A percentile compares a stretch with the other conserved stretches of the same genome.
phyloP scores from a whole-genome alignment of 768 basidiomycete genomes.

The Termitomyces sp. region DNA sequence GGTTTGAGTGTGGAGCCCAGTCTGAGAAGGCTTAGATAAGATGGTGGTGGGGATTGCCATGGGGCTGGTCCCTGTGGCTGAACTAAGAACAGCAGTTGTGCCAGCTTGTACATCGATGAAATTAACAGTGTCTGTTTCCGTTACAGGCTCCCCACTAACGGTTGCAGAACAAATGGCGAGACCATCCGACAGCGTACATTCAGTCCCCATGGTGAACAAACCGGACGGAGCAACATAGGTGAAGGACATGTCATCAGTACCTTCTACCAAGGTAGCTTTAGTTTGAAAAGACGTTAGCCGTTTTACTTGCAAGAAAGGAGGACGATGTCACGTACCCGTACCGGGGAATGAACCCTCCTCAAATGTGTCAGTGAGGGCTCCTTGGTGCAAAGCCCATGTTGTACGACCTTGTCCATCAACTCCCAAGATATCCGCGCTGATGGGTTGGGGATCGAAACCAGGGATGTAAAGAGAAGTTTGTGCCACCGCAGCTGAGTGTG shows the following conservation, averaged over 20 bases:
- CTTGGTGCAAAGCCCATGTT: conserved; percentile 20
- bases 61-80: neutral
- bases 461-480: conserved; percentile 21
- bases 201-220: conserved; percentile 13
- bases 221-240: conserved; percentile 12
- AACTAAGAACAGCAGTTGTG: conserved; percentile 8
- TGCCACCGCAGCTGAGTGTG: conserved; percentile 12
- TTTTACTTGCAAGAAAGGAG: neutral
- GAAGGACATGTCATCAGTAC: conserved; percentile 15
- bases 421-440: conserved; percentile 21
- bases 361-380: conserved; percentile 10
- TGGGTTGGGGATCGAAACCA: conserved; percentile 20
- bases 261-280: conserved; percentile 23
- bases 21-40: conserved; percentile 4
- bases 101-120: conserved; percentile 14
- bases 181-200: conserved; percentile 13
- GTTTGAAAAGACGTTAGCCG: neutral
- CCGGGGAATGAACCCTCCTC: conserved; percentile 12
- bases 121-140: conserved; percentile 13
- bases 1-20: conserved; percentile 7
- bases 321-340: conserved; percentile 11
- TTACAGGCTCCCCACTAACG: conserved; percentile 9
- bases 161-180: conserved; percentile 18
- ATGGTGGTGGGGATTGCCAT: neutral
- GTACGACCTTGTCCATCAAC: conserved; percentile 20